These are phyloP conservation scores for Amanita inopinata DNA, from an alignment of 768 basidiomycete species.

Conservation along the genomic window DNA sequence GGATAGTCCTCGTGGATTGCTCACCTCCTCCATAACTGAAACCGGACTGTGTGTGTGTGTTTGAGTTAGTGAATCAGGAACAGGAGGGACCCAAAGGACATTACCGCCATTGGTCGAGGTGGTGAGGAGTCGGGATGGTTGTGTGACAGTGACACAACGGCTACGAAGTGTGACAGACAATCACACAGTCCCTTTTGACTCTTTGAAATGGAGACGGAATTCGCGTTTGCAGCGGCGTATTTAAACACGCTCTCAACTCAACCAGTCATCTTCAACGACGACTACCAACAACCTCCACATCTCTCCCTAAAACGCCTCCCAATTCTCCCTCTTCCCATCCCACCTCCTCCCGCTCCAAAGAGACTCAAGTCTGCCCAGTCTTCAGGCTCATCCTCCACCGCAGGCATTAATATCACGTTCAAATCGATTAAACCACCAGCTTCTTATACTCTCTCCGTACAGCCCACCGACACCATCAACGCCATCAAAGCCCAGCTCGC, in stretches of 20 bases:
- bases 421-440: slow-evolving; percentile 88
- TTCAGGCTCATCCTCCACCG: slow-evolving; percentile 4
- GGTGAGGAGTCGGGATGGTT: slow-evolving; percentile 13
- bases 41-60: slow-evolving; percentile 29
- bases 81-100: slow-evolving; percentile 10
- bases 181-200: too few species aligned
- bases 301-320: slow-evolving; percentile 63
- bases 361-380: background rate
- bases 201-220: too few species aligned
- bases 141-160: slow-evolving; percentile 9
- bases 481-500: slow-evolving; percentile 73
- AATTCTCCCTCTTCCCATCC: slow-evolving; percentile 27
- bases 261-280: slow-evolving; percentile 59
- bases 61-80: slow-evolving; percentile 1
- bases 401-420: slow-evolving; percentile 59
- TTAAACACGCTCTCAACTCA: slow-evolving; percentile 55
- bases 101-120: slow-evolving; percentile 27
- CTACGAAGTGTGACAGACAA: background rate
- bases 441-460: slow-evolving; percentile 60
- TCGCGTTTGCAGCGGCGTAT: slow-evolving; percentile 59
- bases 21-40: slow-evolving; percentile 36
- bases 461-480: slow-evolving; percentile 75
- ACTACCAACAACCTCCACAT: slow-evolving; percentile 66
- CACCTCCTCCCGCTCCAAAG: slow-evolving; percentile 7
- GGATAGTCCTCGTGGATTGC: slow-evolving; percentile 4